phyloP scores from a whole-genome alignment of 371 early-diverging fungal species.

The Lichtheimia ramosa region DNA sequence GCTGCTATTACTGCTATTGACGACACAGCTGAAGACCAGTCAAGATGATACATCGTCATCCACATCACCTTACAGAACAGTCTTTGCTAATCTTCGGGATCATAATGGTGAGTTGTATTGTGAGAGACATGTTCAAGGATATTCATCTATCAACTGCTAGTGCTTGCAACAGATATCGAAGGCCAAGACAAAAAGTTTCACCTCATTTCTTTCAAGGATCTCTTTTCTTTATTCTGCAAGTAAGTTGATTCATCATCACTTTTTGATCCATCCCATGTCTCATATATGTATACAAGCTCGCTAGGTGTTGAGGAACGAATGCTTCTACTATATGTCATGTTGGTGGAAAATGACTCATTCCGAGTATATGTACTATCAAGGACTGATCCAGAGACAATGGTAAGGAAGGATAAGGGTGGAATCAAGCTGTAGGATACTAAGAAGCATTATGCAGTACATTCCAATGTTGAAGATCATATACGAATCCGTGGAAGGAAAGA shows the following conservation, averaged over 20 bases:
- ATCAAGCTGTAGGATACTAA: background rate
- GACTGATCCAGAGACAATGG: constrained; percentile 75
- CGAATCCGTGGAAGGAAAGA: constrained; percentile 63
- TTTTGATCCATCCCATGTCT: background rate
- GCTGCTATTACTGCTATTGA: constrained; percentile 54
- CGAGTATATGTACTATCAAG: constrained; percentile 73
- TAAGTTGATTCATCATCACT: constrained; percentile 18
- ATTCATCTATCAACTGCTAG: background rate
- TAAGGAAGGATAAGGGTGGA: constrained; percentile 21
- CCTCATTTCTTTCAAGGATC: constrained; percentile 59
- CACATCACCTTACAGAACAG: constrained; percentile 50
- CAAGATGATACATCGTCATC: constrained; percentile 9
- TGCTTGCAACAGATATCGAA: constrained; percentile 10
- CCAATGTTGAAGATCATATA: constrained; percentile 69
- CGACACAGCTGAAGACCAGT: constrained; percentile 23
- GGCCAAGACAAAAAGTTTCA: constrained; percentile 39
- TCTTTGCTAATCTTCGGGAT: constrained; percentile 55
- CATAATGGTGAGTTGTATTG: constrained; percentile 47
- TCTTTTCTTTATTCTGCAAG: constrained; percentile 66
- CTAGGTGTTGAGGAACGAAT: constrained; percentile 67
- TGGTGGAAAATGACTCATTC: constrained; percentile 71
- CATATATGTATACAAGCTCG: constrained; percentile 32
- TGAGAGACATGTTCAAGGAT: background rate
- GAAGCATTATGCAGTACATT: constrained; percentile 48
- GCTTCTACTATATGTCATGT: constrained; percentile 65